Conservation (phyloP, 208 protist species). For the Trypanosoma caninum region DNA sequence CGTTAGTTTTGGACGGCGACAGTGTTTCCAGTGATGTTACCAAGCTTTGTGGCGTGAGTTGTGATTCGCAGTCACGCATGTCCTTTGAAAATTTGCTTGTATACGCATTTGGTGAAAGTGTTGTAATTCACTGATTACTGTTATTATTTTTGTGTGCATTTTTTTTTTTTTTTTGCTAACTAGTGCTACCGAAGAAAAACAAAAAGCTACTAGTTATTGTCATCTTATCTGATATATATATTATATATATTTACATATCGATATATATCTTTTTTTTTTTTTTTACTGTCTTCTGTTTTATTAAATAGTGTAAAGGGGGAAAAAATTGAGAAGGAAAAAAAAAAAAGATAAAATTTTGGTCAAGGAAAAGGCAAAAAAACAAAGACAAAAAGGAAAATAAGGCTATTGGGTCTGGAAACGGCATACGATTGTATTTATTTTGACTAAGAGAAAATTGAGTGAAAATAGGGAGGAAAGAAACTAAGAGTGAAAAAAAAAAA, state of each 20-base stretch:
- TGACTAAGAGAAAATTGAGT: too few species aligned
- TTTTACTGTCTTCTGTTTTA: constrained; percentile 5
- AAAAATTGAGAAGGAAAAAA: constrained; percentile 2
- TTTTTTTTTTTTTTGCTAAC: constrained; percentile 9
- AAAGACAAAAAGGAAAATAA: neutral
- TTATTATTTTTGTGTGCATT: constrained; percentile 6
- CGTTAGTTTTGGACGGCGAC: neutral
- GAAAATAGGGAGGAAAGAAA: too few species aligned
- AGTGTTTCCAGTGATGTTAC: constrained; percentile 19
- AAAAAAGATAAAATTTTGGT: constrained; percentile 1
- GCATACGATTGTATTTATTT: too few species aligned
- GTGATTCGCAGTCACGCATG: neutral
- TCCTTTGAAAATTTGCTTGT: constrained; percentile 25
- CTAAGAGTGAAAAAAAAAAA: too few species aligned
- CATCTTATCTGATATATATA: constrained; percentile 1
- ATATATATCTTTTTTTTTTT: constrained; percentile 24
- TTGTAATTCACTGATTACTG: constrained; percentile 16
- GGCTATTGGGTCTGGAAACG: too few species aligned
- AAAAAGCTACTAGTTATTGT: neutral
- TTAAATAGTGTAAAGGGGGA: constrained; percentile 3
- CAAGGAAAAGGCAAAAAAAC: neutral
- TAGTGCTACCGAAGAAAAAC: neutral
- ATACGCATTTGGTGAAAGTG: constrained; percentile 32
- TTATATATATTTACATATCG: constrained; percentile 6
- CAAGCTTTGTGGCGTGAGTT: neutral